Base-by-base conservation (phyloP, 2,329 filamentous ascomycete genomes). In the Colletotrichum scovillei region DNA sequence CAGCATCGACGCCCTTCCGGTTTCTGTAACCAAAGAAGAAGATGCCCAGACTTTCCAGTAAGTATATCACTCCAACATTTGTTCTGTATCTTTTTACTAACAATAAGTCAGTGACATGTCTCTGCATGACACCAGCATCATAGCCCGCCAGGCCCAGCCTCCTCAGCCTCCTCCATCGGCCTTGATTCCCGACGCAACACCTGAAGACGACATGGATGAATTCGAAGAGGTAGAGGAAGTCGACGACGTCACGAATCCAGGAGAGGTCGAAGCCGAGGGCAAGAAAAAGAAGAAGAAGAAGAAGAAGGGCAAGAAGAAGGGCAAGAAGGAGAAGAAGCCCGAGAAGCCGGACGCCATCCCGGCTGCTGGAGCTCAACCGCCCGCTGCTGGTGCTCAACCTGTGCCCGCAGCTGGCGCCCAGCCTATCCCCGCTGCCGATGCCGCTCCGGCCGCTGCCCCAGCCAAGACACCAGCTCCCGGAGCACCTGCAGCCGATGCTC, bases 211-310 rank as follows among this genome's bases (percentile, higher is more conserved):
- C 22, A 24, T 65, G n/a, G 53, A 55, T 7, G 66, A 72, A 49
- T 19, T 52, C 0, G 65, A 72, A 1, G 70, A 73, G 8, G 71
- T 71, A 1, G 69, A 59, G 1, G 70, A 70, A 4, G 56, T 42
- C 5, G 71, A 73, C 3, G 59, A 56, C 1, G 19, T 38, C 6
- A 19, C 3, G 22, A 60, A 49, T 0, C 60, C 65, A 19, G 71
- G 35, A 24, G 60, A 65, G 1, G 71, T 71, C 4, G 67, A 73
- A 4, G 71, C 67, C 4, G 30, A 66, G 28, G 56, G 55, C 55
- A 73, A 73, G 62, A 71, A 71, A 57, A 73, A 72, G 69, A 72
- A 69, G 65, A 72, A 71, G 60, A 69, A 69, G 66, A 72, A 72
- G 59, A 73, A 73, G 67, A 72, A 73, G 62, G 70, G 66, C 0